phyloP scores from a whole-genome alignment of 2,329 filamentous ascomycete genomes.

The Fonsecaea pedrosoi region DNA sequence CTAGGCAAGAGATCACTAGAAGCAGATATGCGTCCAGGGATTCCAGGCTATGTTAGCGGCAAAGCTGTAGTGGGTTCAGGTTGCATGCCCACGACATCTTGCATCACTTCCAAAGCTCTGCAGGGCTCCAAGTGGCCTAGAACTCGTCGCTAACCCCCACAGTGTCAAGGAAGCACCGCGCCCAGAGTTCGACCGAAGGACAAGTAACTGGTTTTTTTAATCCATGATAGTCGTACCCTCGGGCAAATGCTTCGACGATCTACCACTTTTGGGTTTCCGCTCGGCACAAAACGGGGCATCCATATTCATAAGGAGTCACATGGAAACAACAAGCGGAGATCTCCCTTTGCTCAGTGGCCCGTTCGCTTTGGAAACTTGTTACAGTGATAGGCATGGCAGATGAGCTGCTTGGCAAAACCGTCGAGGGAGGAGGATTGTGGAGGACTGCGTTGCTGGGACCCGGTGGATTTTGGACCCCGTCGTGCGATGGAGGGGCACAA shows the following conservation, averaged over 20 bases:
- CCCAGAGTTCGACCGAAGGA: background rate
- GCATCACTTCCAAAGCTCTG: slow-evolving; percentile 4
- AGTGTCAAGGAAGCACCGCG: background rate
- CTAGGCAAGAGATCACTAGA: background rate
- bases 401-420: background rate
- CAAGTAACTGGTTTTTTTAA: background rate
- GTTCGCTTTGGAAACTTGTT: background rate
- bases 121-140: background rate
- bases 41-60: slow-evolving; percentile 1
- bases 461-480: background rate
- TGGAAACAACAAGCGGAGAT: background rate
- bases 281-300: background rate
- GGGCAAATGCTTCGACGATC: background rate
- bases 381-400: background rate
- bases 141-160: slow-evolving; percentile 14
- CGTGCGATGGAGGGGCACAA: background rate
- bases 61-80: slow-evolving; percentile 4
- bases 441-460: background rate
- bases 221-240: background rate
- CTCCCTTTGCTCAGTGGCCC: background rate
- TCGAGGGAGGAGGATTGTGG: background rate
- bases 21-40: background rate
- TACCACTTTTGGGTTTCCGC: background rate
- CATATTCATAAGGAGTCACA: background rate
- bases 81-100: slow-evolving; percentile 14